Percentiles rank a stretch among this genome's conserved stretches.
Conservation (phyloP, 371 early-diverging fungal species). For the Saksenaea oblongispora region DNA sequence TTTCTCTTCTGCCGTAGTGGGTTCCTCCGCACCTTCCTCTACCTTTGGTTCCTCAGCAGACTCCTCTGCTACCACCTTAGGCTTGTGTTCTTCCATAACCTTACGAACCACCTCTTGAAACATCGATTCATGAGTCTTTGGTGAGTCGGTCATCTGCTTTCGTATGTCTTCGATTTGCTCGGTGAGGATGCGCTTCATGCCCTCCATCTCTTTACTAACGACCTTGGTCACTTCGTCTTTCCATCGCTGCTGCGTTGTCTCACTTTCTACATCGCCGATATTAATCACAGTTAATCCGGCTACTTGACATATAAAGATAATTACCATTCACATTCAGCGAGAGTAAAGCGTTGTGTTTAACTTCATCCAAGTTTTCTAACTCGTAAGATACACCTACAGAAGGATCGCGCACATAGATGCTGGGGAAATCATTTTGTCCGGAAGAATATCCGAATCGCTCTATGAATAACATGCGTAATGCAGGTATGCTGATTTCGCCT, state of each 20-base stretch:
- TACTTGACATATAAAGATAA: not conserved
- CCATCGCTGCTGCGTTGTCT: constrained; percentile 35
- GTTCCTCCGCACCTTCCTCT: not conserved
- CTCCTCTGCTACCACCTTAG: constrained; percentile 3
- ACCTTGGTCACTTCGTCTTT: constrained; percentile 25
- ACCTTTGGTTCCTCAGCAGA: not conserved
- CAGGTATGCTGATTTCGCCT: constrained; percentile 62
- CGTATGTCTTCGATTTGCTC: constrained; percentile 37
- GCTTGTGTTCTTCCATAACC: constrained; percentile 22
- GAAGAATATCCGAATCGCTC: constrained; percentile 66
- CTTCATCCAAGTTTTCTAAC: constrained; percentile 66
- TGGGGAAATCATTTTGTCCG: constrained; percentile 64
- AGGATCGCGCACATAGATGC: constrained; percentile 70
- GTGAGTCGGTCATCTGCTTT: constrained; percentile 24
- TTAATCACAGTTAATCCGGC: not conserved
- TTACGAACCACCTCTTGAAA: constrained; percentile 33
- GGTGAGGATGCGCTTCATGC: constrained; percentile 27
- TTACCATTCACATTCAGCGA: constrained; percentile 69
- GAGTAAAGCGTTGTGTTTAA: constrained; percentile 60
- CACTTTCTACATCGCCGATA: not conserved
- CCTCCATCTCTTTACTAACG: constrained; percentile 38
- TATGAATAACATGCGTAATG: constrained; percentile 65
- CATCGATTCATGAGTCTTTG: not conserved
- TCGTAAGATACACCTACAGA: constrained; percentile 64
- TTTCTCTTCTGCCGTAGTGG: constrained; percentile 8